Base-by-base conservation (phyloP, 495 filamentous ascomycete species). In the Penicillium salamii region DNA sequence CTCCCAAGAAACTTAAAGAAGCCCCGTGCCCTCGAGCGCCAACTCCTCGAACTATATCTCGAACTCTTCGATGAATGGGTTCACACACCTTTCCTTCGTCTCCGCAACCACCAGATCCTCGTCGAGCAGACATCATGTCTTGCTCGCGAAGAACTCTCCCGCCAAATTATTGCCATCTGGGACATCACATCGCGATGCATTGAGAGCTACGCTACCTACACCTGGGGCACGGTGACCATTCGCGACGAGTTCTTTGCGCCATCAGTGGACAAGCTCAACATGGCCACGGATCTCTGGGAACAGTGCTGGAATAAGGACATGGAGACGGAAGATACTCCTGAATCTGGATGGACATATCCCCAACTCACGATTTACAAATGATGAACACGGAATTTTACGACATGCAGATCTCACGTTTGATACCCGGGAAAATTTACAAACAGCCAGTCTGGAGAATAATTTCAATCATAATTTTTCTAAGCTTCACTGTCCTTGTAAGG, bases 401-500 rank as follows among this genome's bases (percentile, higher is more conserved):
- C 18, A 13, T 29, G 18, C 24, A 14, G 28, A 8, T 12, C 12
- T 8, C 19, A 4, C 17, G 28, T 33, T 28, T 31, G 15, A 44
- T 44, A 44, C 42, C 42, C 42, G 13, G 20, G 18, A 3, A 26
- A 4, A 26, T 26, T 8, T 26, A 8, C 18, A 21, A 33, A 11
- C 12, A 15, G 23, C 23, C n/a, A n/a, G 23, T 26, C 23, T 8
- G n/a, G 3, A 26, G 23, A 26, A 26, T 8, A 26, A 39, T 24
- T 20, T 17, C n/a, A 43, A 33, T 29, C 12, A 32, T 32, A 12
- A 32, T 11, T 11, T n/a, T 11, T 32, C 29, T 32, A 67, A 32
- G 69, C 67, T 29, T 44, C 49, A 34, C 59, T 63, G 66, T 75
- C 71, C 55, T 71, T 70, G 45, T 71, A 75, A 45, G 44, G 52